A percentile compares a stretch with the other conserved stretches of the same genome.
Conservation (phyloP, 495 filamentous ascomycete genomes). For the Hypoxylon fuscum region DNA sequence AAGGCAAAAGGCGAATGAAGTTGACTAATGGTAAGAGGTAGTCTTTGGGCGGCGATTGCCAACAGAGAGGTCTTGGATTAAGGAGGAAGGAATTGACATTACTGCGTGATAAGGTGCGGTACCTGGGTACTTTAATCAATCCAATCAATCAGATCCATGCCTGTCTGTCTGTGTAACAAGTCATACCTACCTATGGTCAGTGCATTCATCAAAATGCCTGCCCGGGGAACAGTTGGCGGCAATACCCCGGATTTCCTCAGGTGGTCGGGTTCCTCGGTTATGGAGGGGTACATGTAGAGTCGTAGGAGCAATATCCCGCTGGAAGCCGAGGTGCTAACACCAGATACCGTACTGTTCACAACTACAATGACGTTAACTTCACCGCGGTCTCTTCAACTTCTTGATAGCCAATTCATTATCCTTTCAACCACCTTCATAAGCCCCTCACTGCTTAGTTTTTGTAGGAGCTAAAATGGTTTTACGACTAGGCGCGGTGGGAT, state of each 20-base stretch:
- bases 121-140: slow-evolving; percentile 12
- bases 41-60: slow-evolving; percentile 33
- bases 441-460: background rate
- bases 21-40: slow-evolving; percentile 13
- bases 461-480: slow-evolving; percentile 18
- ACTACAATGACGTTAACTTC: slow-evolving; percentile 8
- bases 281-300: slow-evolving; percentile 18
- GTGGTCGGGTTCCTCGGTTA: slow-evolving; percentile 27
- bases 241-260: slow-evolving; percentile 27
- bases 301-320: slow-evolving; percentile 10
- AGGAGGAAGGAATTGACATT: slow-evolving; percentile 13
- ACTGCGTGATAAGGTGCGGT: slow-evolving; percentile 30
- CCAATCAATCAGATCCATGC: background rate
- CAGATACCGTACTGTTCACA: background rate
- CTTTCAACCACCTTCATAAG: background rate
- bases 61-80: slow-evolving; percentile 19
- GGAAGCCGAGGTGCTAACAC: slow-evolving; percentile 37
- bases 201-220: no score
- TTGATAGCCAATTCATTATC: background rate
- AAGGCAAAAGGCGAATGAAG: slow-evolving; percentile 21
- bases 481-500: slow-evolving; percentile 11
- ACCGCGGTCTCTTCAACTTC: background rate
- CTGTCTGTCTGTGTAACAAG: no score
- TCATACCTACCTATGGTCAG: background rate
- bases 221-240: no score